Evolutionary conservation across 2,329 filamentous ascomycete genomes (phyloP), one percentile per base, ranked within the genome.

Genomic region (Coniochaeta ligniaria): DNA sequence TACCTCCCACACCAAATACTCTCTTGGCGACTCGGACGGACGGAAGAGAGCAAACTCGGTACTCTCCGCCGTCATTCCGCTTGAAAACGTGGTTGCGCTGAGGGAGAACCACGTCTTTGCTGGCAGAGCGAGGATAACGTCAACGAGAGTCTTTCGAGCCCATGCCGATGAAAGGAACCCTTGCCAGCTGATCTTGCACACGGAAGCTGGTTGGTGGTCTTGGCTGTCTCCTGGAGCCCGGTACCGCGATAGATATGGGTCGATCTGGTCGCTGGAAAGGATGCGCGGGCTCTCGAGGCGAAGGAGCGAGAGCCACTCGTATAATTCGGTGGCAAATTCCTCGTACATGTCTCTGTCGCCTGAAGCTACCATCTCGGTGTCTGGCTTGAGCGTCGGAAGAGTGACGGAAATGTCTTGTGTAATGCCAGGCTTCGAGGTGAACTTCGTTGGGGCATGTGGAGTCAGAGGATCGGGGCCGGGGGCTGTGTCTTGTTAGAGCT

Each of bases 281-380:
- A 93, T 70, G 26, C 90, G 80, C n/a, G 87, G 84, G 60, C 89
- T 91, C 11, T 78, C 74, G 0, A 92, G 77, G 12, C 82, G 80
- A 6, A 88, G 70, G n/a, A 96, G 63, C 8, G 86, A 86, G 0
- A 94, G 69, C 87, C 89, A 95, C 73, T 95, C 91, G 64, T 92
- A 86, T 14, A 88, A 69, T 20, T 87, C 85, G 0, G 81, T 78
- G 1, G 83, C 82, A 62, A 80, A 81, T 24, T 91, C 85, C 61
- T 89, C 85, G 38, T 90, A 77, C 8, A 83, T 80, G 47, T 77
- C 74, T 58, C 74, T 71, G 43, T 78, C 77, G 38, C 74, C 66
- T 1, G 70, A 64, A 55, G 73, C 65, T 47, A 78, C 66, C 17
- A 72, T 63, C 16, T 68, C 65, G 11, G 66, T 60, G 2, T 71